phyloP scores from a whole-genome alignment of 83 land plant species.

The Picea abies region DNA sequence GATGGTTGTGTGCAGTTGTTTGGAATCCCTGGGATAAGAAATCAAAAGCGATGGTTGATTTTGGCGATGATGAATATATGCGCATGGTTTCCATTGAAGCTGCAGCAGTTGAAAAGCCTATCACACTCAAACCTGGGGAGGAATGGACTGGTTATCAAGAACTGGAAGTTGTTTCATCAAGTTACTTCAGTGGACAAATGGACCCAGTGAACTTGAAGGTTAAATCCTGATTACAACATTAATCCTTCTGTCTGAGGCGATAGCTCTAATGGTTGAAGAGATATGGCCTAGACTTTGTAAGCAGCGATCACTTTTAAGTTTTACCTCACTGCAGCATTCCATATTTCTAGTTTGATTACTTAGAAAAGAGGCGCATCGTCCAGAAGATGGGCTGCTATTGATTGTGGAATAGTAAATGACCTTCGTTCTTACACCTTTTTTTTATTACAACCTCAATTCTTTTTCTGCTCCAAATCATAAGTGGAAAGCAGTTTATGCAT shows the following conservation, averaged over 20 bases:
- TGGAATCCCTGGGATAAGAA: slow-evolving; percentile 59
- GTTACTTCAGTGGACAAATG: slow-evolving; percentile 19
- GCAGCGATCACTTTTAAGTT: too few relatives aligned
- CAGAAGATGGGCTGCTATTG: neutral
- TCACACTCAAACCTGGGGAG: slow-evolving; percentile 44
- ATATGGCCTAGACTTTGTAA: too few relatives aligned
- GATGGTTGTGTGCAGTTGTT: slow-evolving; percentile 32
- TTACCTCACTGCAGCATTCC: neutral
- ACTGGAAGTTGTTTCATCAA: slow-evolving; percentile 30
- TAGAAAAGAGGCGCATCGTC: neutral
- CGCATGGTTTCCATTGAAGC: slow-evolving; percentile 43
- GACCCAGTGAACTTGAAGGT: slow-evolving; percentile 15
- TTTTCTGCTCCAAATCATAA: neutral
- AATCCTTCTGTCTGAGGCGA: too few relatives aligned
- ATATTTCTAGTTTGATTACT: neutral
- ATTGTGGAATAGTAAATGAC: neutral
- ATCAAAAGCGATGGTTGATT: slow-evolving; percentile 38
- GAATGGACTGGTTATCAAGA: slow-evolving; percentile 50
- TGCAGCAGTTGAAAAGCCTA: slow-evolving; percentile 40
- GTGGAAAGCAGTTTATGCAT: neutral
- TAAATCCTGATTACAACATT: neutral
- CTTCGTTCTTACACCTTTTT: neutral
- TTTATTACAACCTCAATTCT: slow-evolving; percentile 1
- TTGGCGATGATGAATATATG: slow-evolving; percentile 46
- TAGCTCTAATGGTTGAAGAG: too few relatives aligned